A percentile compares a stretch with the other conserved stretches of the same genome.
Conservation (phyloP, 257 asterid genomes). For the Salvia hispanica region DNA sequence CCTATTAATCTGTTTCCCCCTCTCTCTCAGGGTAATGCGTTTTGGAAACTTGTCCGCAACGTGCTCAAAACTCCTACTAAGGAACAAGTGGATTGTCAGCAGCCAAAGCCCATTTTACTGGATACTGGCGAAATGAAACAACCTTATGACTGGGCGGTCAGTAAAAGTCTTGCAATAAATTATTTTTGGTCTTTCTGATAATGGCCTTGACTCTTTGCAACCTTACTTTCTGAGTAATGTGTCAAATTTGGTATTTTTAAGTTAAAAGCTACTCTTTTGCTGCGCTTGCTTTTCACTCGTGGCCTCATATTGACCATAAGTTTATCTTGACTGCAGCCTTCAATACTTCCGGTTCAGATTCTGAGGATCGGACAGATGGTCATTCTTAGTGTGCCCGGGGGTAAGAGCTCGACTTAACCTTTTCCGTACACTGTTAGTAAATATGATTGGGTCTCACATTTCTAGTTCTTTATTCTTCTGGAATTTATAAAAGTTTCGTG, state of each 20-base stretch:
- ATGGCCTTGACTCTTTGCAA: neutral
- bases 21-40: slow-evolving; percentile 72
- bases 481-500: neutral
- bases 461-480: slow-evolving; percentile 4
- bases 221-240: neutral
- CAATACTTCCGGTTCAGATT: slow-evolving; percentile 92
- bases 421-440: slow-evolving; percentile 2
- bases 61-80: slow-evolving; percentile 68
- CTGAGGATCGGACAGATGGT: slow-evolving; percentile 92
- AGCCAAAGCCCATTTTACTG: slow-evolving; percentile 88
- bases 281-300: slow-evolving; percentile 17
- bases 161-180: slow-evolving; percentile 40
- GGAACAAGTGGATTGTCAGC: slow-evolving; percentile 79
- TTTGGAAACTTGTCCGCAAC: slow-evolving; percentile 87
- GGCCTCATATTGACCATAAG: slow-evolving; percentile 19
- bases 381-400: slow-evolving; percentile 93
- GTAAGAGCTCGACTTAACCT: slow-evolving; percentile 39
- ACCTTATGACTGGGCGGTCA: slow-evolving; percentile 99
- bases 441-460: slow-evolving; percentile 6
- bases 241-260: neutral
- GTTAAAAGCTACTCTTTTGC: slow-evolving; percentile 8
- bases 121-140: slow-evolving; percentile 95
- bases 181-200: neutral
- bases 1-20: slow-evolving; percentile 10
- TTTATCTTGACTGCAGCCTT: slow-evolving; percentile 61